Evolutionary conservation across 2,329 filamentous ascomycete species (phyloP).

Genomic region (Calonectria pauciramosa): DNA sequence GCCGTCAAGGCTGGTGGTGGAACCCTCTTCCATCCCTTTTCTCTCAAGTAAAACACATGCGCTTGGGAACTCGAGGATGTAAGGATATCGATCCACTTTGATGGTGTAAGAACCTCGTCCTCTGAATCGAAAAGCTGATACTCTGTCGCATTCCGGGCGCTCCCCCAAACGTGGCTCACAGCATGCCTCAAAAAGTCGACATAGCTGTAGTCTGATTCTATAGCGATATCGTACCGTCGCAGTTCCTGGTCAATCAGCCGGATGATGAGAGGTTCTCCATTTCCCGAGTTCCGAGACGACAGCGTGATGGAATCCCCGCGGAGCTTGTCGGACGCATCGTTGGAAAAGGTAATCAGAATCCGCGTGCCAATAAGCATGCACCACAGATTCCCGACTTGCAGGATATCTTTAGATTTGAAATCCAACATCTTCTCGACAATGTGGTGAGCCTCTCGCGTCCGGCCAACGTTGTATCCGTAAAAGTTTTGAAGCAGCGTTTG

Average conservation of each 20-base stretch:
- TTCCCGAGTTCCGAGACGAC: background rate
- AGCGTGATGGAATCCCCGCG: background rate
- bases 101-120: background rate
- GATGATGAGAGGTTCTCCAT: background rate
- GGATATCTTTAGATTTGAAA: background rate
- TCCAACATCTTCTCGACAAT: background rate
- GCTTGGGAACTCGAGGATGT: background rate
- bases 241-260: background rate
- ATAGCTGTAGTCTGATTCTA: conserved; percentile 9
- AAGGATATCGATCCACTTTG: background rate
- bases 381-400: background rate
- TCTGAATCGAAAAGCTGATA: background rate
- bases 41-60: background rate
- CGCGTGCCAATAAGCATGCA: background rate
- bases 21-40: background rate
- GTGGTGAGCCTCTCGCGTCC: background rate
- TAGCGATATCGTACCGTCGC: background rate
- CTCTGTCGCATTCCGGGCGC: background rate
- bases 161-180: background rate
- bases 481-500: background rate
- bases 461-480: conserved; percentile 2
- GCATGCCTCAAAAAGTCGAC: conserved; percentile 6
- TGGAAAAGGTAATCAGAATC: background rate
- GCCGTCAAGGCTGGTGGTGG: background rate
- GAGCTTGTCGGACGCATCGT: background rate